Evolutionary conservation across 2,329 filamentous ascomycete genomes (phyloP).

Genomic region (Helotiales sp.): DNA sequence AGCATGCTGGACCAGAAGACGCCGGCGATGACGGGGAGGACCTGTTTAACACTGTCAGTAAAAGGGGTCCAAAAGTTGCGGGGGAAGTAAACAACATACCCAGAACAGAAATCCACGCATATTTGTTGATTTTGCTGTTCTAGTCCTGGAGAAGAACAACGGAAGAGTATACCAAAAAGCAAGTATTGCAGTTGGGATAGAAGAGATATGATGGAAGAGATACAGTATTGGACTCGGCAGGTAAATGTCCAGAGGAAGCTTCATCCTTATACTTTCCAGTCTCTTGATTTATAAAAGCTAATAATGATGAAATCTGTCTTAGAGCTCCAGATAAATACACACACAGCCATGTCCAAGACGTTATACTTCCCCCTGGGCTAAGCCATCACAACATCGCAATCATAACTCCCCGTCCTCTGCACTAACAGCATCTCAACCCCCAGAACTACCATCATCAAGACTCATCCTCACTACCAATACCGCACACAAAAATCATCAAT

Average conservation of each 20-base stretch:
- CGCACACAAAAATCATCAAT: neutral
- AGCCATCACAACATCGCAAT: neutral
- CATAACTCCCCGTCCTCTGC: neutral
- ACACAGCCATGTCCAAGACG: neutral
- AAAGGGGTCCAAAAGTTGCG: neutral
- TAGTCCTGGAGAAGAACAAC: neutral
- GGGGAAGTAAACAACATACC: neutral
- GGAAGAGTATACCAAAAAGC: constrained; percentile 3
- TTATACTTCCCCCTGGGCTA: too few relatives aligned
- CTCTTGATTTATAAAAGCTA: neutral
- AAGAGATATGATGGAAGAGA: neutral
- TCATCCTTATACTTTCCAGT: neutral
- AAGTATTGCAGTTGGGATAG: neutral
- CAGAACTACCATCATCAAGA: neutral
- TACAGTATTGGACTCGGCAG: neutral
- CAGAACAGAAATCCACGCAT: neutral
- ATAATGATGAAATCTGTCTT: neutral
- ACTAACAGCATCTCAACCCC: neutral
- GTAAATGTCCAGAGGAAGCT: neutral
- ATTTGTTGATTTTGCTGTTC: neutral
- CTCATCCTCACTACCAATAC: neutral
- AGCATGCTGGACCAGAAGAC: constrained; percentile 1
- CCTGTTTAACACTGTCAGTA: neutral
- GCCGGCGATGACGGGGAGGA: neutral
- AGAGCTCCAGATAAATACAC: neutral